Conservation (phyloP, 169 alveolate species). For the Cryptosporidium andersoni region DNA sequence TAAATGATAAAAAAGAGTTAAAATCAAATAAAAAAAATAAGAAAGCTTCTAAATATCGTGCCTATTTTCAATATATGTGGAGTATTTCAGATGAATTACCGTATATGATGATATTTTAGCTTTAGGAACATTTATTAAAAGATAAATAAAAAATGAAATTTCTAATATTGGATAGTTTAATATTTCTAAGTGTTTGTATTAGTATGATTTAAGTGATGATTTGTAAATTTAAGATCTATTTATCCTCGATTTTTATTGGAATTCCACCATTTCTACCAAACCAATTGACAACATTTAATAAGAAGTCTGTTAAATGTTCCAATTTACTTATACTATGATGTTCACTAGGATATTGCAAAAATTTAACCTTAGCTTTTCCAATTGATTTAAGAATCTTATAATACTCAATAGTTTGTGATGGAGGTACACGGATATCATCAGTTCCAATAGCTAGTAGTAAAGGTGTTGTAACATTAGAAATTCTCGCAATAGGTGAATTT, state of each 20-base stretch:
- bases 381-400: constrained; percentile 24
- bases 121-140: too few relatives aligned
- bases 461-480: constrained; percentile 49
- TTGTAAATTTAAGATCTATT: too few relatives aligned
- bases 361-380: constrained; percentile 40
- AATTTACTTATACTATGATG: constrained; percentile 2
- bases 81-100: too few relatives aligned
- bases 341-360: constrained; percentile 26
- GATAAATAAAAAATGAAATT: too few relatives aligned
- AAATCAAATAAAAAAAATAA: too few relatives aligned
- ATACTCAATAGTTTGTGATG: constrained; percentile 57
- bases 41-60: too few relatives aligned
- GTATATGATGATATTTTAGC: too few relatives aligned
- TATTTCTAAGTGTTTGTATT: too few relatives aligned
- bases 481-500: constrained; percentile 26
- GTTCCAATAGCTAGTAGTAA: constrained; percentile 43
- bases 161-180: too few relatives aligned
- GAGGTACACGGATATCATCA: constrained; percentile 35
- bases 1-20: too few relatives aligned
- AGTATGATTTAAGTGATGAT: too few relatives aligned
- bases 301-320: constrained; percentile 6
- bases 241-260: constrained; percentile 2
- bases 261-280: constrained; percentile 40
- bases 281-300: constrained; percentile 35
- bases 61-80: too few relatives aligned